These are phyloP conservation scores for Colletotrichum lini DNA, from an alignment of 2,329 filamentous ascomycete species.

Conservation along the genomic window DNA sequence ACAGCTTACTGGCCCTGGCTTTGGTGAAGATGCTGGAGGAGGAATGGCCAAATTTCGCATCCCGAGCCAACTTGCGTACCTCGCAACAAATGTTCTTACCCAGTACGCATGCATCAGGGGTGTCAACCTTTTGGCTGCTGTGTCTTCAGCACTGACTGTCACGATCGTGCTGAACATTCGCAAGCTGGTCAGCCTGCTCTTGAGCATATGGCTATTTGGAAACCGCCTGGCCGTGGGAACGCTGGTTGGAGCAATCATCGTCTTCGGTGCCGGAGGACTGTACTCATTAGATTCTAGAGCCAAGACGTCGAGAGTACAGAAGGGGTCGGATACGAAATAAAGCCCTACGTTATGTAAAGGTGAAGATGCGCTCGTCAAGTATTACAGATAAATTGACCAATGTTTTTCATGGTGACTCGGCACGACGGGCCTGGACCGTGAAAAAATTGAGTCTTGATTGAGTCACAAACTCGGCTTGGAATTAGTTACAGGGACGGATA, in stretches of 20 bases:
- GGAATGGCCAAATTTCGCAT: constrained; percentile 59
- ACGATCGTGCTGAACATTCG: constrained; percentile 97
- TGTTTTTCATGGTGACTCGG: not conserved
- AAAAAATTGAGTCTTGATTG: not conserved
- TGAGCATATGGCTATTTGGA: constrained; percentile 96
- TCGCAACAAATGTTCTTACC: constrained; percentile 85
- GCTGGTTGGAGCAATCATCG: constrained; percentile 83
- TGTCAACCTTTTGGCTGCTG: constrained; percentile 92
- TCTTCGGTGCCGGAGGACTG: constrained; percentile 91
- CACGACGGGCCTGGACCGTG: too few species aligned
- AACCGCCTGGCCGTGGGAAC: constrained; percentile 85
- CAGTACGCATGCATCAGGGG: constrained; percentile 97
- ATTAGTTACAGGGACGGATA: too few species aligned
- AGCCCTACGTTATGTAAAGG: not conserved
- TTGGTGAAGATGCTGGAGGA: constrained; percentile 57
- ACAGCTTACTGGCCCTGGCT: constrained; percentile 46
- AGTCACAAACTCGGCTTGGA: not conserved
- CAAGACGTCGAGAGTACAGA: constrained; percentile 48
- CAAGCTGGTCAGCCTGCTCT: constrained; percentile 89
- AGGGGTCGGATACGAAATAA: constrained; percentile 34
- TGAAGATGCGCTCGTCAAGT: not conserved
- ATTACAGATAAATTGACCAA: not conserved
- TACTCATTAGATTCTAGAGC: constrained; percentile 82
- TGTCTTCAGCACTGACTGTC: constrained; percentile 91
- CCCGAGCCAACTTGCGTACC: constrained; percentile 80